phyloP scores from a whole-genome alignment of 2,329 filamentous ascomycete genomes.

The Aspergillus pseudoviridinutans region DNA sequence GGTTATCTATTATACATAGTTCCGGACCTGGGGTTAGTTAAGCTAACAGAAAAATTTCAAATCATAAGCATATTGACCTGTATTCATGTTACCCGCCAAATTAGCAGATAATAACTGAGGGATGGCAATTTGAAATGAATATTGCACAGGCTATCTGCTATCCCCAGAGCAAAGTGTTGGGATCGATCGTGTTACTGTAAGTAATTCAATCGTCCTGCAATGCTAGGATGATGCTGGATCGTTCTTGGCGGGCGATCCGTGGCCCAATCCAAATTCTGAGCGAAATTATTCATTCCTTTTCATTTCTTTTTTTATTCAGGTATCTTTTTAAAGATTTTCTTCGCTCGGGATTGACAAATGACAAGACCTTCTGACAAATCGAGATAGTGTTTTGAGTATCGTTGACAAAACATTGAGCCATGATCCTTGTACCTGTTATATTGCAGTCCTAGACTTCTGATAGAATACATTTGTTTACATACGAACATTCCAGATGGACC shows the following conservation, averaged over 20 bases:
- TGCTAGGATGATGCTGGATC: conserved; percentile 21
- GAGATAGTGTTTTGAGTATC: too few relatives aligned
- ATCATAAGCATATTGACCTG: background rate
- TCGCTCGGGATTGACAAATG: background rate
- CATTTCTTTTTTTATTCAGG: background rate
- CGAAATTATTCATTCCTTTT: background rate
- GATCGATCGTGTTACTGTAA: conserved; percentile 21
- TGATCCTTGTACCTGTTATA: background rate
- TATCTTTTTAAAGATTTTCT: background rate
- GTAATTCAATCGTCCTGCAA: conserved; percentile 21
- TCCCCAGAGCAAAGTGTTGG: conserved; percentile 12
- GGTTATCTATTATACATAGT: background rate
- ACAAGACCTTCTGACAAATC: background rate
- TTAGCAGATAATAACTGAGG: background rate
- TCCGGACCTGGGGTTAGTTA: background rate
- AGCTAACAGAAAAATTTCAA: background rate
- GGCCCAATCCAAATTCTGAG: background rate
- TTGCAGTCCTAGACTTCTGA: too few relatives aligned
- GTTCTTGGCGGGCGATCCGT: conserved; percentile 6
- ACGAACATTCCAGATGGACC: background rate
- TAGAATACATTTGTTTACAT: background rate
- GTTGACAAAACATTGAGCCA: too few relatives aligned
- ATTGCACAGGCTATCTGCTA: background rate
- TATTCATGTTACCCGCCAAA: background rate
- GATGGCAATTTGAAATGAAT: background rate